Evolutionary conservation across 345 rosid genomes (phyloP).

Genomic region (Linum tenue): DNA sequence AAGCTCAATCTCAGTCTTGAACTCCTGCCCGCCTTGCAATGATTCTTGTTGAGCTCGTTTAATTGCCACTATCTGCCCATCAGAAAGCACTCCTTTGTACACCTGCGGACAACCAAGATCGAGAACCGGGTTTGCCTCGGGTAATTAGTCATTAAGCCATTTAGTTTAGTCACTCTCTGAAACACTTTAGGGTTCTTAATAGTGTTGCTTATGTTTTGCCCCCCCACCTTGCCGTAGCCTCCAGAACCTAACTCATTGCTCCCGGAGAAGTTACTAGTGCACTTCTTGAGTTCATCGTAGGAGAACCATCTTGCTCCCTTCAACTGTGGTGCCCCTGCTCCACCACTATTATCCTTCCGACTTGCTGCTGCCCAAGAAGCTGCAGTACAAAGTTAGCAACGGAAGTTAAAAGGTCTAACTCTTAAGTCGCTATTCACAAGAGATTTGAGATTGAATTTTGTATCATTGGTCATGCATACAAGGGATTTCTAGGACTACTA

Average conservation of each 20-base stretch:
- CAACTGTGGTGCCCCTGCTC: slow-evolving; percentile 81
- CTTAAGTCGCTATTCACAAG: background rate
- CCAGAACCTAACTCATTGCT: slow-evolving; percentile 83
- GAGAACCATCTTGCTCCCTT: slow-evolving; percentile 98
- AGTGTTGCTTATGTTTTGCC: background rate
- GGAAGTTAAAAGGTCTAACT: background rate
- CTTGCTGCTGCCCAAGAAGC: slow-evolving; percentile 91
- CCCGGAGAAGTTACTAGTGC: slow-evolving; percentile 61
- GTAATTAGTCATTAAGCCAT: background rate
- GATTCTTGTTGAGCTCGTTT: slow-evolving; percentile 92
- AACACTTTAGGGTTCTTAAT: background rate
- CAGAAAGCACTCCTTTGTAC: slow-evolving; percentile 69
- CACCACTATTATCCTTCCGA: slow-evolving; percentile 76
- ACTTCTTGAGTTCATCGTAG: slow-evolving; percentile 76
- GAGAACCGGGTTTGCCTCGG: background rate
- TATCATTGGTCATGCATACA: too few species aligned
- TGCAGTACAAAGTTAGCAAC: slow-evolving; percentile 16
- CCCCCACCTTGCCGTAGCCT: slow-evolving; percentile 78
- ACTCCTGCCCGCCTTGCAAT: slow-evolving; percentile 84
- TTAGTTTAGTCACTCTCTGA: background rate
- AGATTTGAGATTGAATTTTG: too few species aligned
- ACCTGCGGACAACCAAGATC: slow-evolving; percentile 33
- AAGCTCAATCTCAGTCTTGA: slow-evolving; percentile 95
- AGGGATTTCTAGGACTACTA: background rate
- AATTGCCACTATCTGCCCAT: slow-evolving; percentile 69